Base-by-base conservation (phyloP, 257 asterid genomes). In the Nicotiana sylvestris region DNA sequence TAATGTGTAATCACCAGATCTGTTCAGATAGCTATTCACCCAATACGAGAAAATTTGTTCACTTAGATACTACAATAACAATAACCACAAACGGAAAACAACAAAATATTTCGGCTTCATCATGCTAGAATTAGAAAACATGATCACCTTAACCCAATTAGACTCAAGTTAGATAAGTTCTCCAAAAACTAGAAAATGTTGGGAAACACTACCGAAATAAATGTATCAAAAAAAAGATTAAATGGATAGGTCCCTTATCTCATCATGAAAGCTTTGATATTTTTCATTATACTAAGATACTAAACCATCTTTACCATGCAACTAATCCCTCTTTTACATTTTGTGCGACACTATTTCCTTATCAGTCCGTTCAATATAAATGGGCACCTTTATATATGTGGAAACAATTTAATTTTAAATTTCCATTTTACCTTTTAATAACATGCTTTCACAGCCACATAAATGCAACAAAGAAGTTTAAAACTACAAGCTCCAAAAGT, bases 271-370 rank as follows among this genome's bases (percentile, higher is more conserved):
- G n/a, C 60, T 72, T 46, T 1, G 1, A 58, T 5, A 72, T 46
- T 46, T 72, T 21, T 25, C 78, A 43, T 72, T 25, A 25, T 12
- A 72, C 15, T 25, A 70, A 72, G 21, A 21, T 46, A 72, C 61
- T 70, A n/a, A 56, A 56, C 78, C 78, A 43, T 70, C 46, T 70
- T n/a, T n/a, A 2, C 78, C 58, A 5, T 70, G 77, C 46, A 70
- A 43, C 10, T 21, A 57, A 21, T 72, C 78, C 61, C 7, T 21
- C 7, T 46, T 5, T 46, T 21, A 33, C 78, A 46, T 46, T 72
- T 12, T 46, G 46, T 6, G 78, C 43, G 21, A 13, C 60, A 25
- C 6, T 46, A 13, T 72, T 12, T 43, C 12, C 60, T 69, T 69
- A 5, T n/a, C 27, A 39, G 56, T 10, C 21, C 16, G 0, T 10